Evolutionary conservation across 1,284 basidiomycete species (phyloP).

Genomic region (Ceratobasidium sp.): DNA sequence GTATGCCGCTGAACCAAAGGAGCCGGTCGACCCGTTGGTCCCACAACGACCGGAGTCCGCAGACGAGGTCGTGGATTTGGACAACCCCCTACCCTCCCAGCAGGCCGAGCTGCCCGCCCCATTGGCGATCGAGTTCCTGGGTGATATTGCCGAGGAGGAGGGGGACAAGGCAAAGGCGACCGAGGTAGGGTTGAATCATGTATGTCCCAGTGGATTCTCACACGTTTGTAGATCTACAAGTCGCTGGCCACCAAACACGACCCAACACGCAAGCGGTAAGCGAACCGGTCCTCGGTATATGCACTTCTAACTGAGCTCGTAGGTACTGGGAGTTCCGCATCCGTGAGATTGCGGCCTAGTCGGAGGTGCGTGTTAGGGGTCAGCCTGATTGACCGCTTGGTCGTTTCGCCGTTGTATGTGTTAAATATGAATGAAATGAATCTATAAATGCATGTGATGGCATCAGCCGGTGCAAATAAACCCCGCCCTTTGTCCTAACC

Average conservation of each 20-base stretch:
- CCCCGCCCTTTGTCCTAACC: constrained; percentile 14
- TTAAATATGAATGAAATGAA: not conserved
- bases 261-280: constrained; percentile 77
- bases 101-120: constrained; percentile 76
- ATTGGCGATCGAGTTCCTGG: constrained; percentile 84
- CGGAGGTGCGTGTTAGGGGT: not conserved
- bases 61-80: constrained; percentile 65
- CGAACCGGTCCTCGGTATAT: constrained; percentile 28
- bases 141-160: constrained; percentile 73
- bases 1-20: constrained; percentile 56
- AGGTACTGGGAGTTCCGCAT: constrained; percentile 54
- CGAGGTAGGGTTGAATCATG: constrained; percentile 42
- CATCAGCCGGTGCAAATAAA: constrained; percentile 15
- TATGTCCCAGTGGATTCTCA: constrained; percentile 32
- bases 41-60: constrained; percentile 41
- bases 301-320: constrained; percentile 48
- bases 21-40: constrained; percentile 43
- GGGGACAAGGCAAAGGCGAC: constrained; percentile 58
- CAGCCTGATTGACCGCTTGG: not conserved
- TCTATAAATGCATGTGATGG: not conserved
- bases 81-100: constrained; percentile 70
- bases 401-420: not conserved
- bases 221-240: constrained; percentile 68
- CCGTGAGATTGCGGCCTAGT: constrained; percentile 1
- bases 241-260: constrained; percentile 75